Base-by-base conservation (phyloP, 371 early-diverging fungal species). In the Rhizopus delemar region DNA sequence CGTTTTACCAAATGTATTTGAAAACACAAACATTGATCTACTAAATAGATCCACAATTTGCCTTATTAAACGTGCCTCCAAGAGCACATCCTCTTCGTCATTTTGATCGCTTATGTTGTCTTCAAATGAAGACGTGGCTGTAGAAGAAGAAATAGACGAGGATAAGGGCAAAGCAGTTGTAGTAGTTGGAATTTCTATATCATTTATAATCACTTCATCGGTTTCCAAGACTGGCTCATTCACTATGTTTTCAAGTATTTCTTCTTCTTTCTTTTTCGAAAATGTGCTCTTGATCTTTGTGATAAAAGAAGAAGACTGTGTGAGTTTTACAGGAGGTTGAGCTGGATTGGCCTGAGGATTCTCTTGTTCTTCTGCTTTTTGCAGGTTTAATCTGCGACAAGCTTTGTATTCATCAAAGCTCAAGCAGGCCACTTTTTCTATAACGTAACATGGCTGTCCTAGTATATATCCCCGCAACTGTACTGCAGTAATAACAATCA, bases 41-140 rank as follows among this genome's bases (percentile, higher is more conserved):
- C 81, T 69, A 60, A 90, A 86, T 46, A 90, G 56, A 8, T 85
- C 82, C 2, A 68, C 71, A 4, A 90, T 76, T 64, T 90, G 88
- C 12, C 80, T 78, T 0, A 88, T 59, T 5, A 89, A 65, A 4
- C 87, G 81, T n/a, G 66, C 53, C 28, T 90, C 90, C 64, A 89
- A 56, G 3, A 66, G 51, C 22, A 55, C 59, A 32, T 80, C 71
- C 57, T 71, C 75, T 29, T 63, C 73, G 33, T 56, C 8, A 51
- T 67, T 34, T 31, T 67, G 66, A 6, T 63, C 67, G 3, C 51
- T 29, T 22, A 54, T 49, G 16, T 63, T 62, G 22, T 66, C 53
- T 11, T 50, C 53, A 4, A 52, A 35, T n/a, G 57, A 49, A 48
- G 56, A 49, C 9, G 63, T 31, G 16, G 59, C 56, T 13, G 53